phyloP scores from a whole-genome alignment of 2,329 filamentous ascomycete species.

The Pseudohalonectria lignicola region DNA sequence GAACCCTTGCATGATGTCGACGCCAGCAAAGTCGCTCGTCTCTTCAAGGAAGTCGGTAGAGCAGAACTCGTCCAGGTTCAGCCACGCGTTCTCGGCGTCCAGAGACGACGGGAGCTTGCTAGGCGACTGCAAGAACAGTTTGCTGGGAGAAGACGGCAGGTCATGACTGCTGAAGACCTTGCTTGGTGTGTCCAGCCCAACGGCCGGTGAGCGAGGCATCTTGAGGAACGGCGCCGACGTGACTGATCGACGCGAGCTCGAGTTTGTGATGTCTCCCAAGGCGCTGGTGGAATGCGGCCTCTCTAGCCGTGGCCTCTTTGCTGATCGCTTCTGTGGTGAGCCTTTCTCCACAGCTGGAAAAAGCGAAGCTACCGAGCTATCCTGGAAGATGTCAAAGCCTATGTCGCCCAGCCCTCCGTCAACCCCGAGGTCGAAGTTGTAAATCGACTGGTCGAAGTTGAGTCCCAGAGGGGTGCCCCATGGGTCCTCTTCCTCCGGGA shows the following conservation, averaged over 20 bases:
- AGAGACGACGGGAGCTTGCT: constrained; percentile 19
- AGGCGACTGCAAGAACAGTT: constrained; percentile 31
- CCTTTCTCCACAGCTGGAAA: constrained; percentile 40
- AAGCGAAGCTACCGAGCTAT: constrained; percentile 24
- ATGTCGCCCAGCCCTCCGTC: constrained; percentile 41
- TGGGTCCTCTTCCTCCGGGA: constrained; percentile 20
- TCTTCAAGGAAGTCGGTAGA: constrained; percentile 47
- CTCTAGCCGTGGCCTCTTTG: constrained; percentile 48
- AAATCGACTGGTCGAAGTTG: constrained; percentile 45
- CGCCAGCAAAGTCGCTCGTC: constrained; percentile 42
- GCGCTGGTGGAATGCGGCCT: constrained; percentile 52
- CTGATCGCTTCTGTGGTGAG: constrained; percentile 53
- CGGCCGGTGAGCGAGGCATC: constrained; percentile 25
- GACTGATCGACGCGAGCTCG: constrained; percentile 36
- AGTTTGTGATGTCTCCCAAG: constrained; percentile 49
- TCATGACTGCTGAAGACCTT: constrained; percentile 38
- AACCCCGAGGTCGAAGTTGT: constrained; percentile 34
- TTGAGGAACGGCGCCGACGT: constrained; percentile 40
- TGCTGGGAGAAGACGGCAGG: constrained; percentile 46
- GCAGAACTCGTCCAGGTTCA: constrained; percentile 39
- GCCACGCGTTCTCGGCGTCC: constrained; percentile 30
- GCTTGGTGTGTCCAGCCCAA: constrained; percentile 42
- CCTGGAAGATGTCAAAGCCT: constrained; percentile 46
- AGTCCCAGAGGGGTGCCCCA: constrained; percentile 59
- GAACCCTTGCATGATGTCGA: constrained; percentile 68